Evolutionary conservation across 164 flowering plant species (phyloP).

Genomic region (Berberis thunbergii): DNA sequence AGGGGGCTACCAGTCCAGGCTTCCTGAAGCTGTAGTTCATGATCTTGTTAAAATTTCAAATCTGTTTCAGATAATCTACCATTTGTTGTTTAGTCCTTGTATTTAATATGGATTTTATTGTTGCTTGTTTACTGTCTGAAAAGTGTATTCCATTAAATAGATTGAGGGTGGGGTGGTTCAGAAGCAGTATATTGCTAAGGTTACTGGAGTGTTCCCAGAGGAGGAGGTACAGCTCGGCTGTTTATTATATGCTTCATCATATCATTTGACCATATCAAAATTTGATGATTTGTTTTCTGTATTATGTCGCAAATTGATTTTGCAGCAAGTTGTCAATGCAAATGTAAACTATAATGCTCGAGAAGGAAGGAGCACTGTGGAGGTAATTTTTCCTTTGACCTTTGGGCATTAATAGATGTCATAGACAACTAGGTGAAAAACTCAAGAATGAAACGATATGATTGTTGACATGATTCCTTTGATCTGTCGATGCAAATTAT

Average conservation of each 20-base stretch:
- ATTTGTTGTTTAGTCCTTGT: not conserved
- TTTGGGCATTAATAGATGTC: not conserved
- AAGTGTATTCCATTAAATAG: constrained; percentile 28
- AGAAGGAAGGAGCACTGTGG: constrained; percentile 73
- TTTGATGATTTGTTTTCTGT: not conserved
- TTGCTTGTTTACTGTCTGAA: not conserved
- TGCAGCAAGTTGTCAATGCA: constrained; percentile 66
- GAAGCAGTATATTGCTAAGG: constrained; percentile 88
- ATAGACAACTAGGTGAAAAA: not conserved
- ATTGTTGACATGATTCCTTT: not conserved
- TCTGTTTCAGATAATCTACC: not conserved
- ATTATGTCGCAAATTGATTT: not conserved
- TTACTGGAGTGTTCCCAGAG: constrained; percentile 77
- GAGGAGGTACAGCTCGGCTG: constrained; percentile 47
- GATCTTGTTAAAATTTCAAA: no score
- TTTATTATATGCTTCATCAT: not conserved
- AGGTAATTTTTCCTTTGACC: constrained; percentile 33
- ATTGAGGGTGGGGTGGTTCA: constrained; percentile 70
- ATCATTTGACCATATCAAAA: not conserved
- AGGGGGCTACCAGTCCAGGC: no score
- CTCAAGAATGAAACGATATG: not conserved
- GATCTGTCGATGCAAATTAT: no score
- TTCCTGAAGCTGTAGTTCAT: no score
- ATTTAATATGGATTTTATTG: not conserved
- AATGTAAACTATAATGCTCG: constrained; percentile 69